A percentile compares a stretch with the other conserved stretches of the same genome.
These are phyloP conservation scores for Brassica carinata DNA, from an alignment of 345 rosid genomes.

Conservation along the genomic window DNA sequence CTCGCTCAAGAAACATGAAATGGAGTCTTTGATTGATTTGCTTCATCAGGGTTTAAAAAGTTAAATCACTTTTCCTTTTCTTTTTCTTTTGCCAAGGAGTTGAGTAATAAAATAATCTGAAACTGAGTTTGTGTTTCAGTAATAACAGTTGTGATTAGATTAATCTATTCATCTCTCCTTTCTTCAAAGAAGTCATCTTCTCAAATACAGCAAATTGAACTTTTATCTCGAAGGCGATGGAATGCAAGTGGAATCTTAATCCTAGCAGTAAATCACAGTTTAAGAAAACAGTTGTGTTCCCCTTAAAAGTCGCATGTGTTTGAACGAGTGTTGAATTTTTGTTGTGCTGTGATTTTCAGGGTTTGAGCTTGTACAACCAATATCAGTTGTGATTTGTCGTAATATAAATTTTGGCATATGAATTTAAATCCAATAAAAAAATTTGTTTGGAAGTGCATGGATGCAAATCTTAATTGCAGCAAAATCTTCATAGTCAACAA, in stretches of 20 bases:
- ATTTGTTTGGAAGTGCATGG: neutral
- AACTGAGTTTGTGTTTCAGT: neutral
- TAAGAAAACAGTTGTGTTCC: no score
- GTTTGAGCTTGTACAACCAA: neutral
- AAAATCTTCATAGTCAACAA: neutral
- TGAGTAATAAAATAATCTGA: neutral
- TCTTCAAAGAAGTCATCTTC: no score
- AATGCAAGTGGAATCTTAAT: no score
- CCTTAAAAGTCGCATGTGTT: no score
- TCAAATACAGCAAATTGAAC: no score
- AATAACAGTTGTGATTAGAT: neutral
- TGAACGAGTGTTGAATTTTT: no score
- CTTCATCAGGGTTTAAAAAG: neutral
- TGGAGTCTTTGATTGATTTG: constrained; percentile 18
- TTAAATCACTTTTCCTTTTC: neutral
- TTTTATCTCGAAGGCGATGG: no score
- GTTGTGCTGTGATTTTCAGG: no score
- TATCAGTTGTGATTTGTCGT: neutral
- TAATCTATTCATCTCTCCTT: no score
- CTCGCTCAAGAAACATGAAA: constrained; percentile 30
- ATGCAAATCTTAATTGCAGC: neutral
- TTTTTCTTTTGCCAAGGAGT: neutral
- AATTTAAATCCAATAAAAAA: neutral
- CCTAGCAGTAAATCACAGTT: no score
- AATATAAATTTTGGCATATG: no score